These are phyloP conservation scores for Xylariaceae sp. DNA, from an alignment of 2,329 filamentous ascomycete species.

Conservation along the genomic window DNA sequence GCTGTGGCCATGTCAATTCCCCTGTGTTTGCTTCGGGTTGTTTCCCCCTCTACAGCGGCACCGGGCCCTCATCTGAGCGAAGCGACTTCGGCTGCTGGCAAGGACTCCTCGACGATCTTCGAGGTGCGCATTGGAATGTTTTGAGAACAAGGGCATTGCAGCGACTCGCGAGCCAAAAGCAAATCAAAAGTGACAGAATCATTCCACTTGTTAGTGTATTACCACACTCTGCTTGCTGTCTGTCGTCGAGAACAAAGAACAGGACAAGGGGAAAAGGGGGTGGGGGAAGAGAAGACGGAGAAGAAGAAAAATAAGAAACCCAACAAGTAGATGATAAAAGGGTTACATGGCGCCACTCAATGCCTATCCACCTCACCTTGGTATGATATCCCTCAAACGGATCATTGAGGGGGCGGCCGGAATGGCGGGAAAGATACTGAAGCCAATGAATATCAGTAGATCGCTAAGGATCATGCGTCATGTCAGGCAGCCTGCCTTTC, in stretches of 20 bases:
- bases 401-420: neutral
- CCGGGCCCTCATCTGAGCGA: neutral
- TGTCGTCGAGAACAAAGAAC: neutral
- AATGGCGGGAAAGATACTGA: neutral
- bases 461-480: constrained; percentile 7
- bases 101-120: neutral
- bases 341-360: constrained; percentile 11
- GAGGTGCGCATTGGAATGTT: neutral
- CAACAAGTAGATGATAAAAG: neutral
- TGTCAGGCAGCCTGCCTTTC: constrained; percentile 4
- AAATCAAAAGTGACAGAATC: constrained; percentile 10
- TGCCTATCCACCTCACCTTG: constrained; percentile 1
- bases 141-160: neutral
- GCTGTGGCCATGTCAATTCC: neutral
- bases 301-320: neutral
- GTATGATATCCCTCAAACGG: constrained; percentile 14
- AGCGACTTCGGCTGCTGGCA: neutral
- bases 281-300: neutral
- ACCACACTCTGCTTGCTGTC: neutral
- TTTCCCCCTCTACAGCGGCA: constrained; percentile 6
- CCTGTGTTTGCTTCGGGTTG: constrained; percentile 10
- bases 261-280: neutral
- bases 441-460: constrained; percentile 6
- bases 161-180: constrained; percentile 13
- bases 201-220: neutral